phyloP scores from a whole-genome alignment of 768 basidiomycete genomes.

The Suillus placidus region DNA sequence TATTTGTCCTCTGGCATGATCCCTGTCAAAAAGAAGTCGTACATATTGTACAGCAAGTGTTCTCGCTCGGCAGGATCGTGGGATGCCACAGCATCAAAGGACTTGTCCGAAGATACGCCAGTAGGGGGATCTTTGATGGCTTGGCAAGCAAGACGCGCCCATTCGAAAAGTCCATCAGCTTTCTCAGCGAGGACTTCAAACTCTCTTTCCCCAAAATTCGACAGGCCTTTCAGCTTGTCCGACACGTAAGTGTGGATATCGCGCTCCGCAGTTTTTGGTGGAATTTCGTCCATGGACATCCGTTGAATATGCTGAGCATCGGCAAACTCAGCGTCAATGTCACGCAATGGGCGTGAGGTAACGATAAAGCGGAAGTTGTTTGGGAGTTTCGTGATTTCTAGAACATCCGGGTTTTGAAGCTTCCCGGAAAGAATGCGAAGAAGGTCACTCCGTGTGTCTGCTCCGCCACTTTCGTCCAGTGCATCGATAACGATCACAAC shows the following conservation, averaged over 20 bases:
- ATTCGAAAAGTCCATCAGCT: conserved; percentile 15
- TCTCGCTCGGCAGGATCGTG: background rate
- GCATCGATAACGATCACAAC: conserved; percentile 31
- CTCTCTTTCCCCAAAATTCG: conserved; percentile 1
- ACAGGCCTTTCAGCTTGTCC: background rate
- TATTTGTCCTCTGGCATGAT: conserved; percentile 1
- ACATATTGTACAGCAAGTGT: conserved; percentile 7
- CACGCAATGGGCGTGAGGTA: conserved; percentile 13
- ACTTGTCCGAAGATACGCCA: conserved; percentile 2
- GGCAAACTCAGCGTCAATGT: background rate
- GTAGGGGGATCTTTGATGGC: conserved; percentile 2
- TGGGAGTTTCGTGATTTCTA: conserved; percentile 1
- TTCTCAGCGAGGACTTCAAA: background rate
- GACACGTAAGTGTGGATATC: conserved; percentile 10
- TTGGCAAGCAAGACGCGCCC: conserved; percentile 15
- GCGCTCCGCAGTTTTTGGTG: background rate
- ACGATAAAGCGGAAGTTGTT: conserved; percentile 12
- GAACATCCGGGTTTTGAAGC: background rate
- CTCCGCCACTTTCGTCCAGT: conserved; percentile 20
- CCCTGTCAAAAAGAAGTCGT: conserved; percentile 4
- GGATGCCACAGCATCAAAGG: conserved; percentile 3
- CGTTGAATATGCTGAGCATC: background rate
- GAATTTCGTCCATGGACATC: conserved; percentile 10
- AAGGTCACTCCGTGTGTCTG: conserved; percentile 11
- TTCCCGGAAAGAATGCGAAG: conserved; percentile 13